These are phyloP conservation scores for Phellopilus nigrolimitatus DNA, from an alignment of 1,284 basidiomycete species.

Conservation along the genomic window DNA sequence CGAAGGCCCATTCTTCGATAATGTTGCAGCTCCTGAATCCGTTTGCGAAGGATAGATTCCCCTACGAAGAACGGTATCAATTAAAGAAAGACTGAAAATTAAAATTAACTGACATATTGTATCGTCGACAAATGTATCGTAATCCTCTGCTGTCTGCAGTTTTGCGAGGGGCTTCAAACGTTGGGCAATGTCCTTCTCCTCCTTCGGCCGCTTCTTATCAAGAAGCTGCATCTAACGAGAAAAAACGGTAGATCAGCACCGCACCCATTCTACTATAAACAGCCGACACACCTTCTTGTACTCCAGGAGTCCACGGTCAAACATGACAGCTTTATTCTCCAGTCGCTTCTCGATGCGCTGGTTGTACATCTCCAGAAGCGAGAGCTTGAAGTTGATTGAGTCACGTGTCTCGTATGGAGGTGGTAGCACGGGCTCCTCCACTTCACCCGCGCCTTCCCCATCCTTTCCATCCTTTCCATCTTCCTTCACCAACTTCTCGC, in stretches of 20 bases:
- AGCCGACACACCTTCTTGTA: slow-evolving; percentile 76
- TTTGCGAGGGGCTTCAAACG: slow-evolving; percentile 91
- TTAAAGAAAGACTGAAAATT: slow-evolving; percentile 3
- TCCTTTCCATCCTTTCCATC: slow-evolving; percentile 48
- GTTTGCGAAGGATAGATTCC: slow-evolving; percentile 78
- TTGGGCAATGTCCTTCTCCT: slow-evolving; percentile 88
- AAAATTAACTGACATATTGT: slow-evolving; percentile 66
- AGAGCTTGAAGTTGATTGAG: slow-evolving; percentile 88
- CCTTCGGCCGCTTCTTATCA: slow-evolving; percentile 87
- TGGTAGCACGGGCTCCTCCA: slow-evolving; percentile 63
- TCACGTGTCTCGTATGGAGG: slow-evolving; percentile 81
- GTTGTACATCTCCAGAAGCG: slow-evolving; percentile 88
- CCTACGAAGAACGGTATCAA: slow-evolving; percentile 42
- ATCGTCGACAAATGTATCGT: slow-evolving; percentile 85
- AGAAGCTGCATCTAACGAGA: slow-evolving; percentile 72
- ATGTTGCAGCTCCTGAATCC: slow-evolving; percentile 85
- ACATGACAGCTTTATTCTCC: slow-evolving; percentile 88
- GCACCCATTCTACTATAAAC: slow-evolving; percentile 18
- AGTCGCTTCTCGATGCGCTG: slow-evolving; percentile 87
- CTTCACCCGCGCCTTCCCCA: slow-evolving; percentile 40
- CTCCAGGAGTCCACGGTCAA: slow-evolving; percentile 88
- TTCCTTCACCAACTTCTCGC: slow-evolving; percentile 33
- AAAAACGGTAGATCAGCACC: neutral
- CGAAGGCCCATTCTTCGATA: slow-evolving; percentile 83
- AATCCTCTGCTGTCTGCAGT: slow-evolving; percentile 89